These are phyloP conservation scores for Leccinum variicolor DNA, from an alignment of 768 basidiomycete species.

Conservation along the genomic window DNA sequence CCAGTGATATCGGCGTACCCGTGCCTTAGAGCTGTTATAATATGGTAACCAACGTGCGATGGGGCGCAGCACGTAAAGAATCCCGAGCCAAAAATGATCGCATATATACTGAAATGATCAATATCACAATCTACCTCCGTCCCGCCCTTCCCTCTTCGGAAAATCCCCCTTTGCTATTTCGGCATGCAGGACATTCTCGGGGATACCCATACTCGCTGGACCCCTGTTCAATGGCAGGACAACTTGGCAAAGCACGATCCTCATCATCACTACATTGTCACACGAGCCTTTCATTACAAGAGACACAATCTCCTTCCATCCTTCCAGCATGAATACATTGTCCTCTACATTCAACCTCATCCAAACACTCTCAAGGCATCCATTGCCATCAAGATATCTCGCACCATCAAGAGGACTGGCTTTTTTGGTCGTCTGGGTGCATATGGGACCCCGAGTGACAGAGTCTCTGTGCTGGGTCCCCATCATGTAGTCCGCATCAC, in stretches of 20 bases:
- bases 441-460: background rate
- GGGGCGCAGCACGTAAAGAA: background rate
- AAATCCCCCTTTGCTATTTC: background rate
- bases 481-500: background rate
- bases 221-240: background rate
- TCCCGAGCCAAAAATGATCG: background rate
- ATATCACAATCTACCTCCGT: background rate
- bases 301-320: background rate
- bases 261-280: background rate
- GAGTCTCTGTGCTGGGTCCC: background rate
- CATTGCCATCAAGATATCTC: background rate
- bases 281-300: background rate
- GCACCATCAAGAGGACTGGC: background rate
- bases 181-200: background rate
- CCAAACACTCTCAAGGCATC: background rate
- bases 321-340: background rate
- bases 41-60: background rate
- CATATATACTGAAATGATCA: background rate
- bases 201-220: background rate
- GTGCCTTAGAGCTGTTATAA: background rate
- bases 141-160: background rate
- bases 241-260: background rate
- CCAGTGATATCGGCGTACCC: too few relatives aligned
- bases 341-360: background rate
- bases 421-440: background rate